These are phyloP conservation scores for Chalciporus sp. DNA, from an alignment of 1,284 basidiomycete species.

Conservation along the genomic window DNA sequence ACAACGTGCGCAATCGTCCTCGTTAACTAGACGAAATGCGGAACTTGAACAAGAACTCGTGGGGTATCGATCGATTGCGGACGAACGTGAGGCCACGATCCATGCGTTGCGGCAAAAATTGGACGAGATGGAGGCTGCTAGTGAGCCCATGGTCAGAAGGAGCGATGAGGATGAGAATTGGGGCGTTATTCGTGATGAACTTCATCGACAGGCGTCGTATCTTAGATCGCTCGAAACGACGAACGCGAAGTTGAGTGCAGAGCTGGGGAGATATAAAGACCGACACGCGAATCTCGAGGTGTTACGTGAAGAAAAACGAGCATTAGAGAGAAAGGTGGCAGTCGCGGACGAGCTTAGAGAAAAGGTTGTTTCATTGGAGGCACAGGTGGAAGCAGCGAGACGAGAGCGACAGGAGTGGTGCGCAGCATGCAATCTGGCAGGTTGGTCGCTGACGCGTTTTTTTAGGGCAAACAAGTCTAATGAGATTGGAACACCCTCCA, in stretches of 20 bases:
- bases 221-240: slow-evolving; percentile 63
- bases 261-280: slow-evolving; percentile 56
- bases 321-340: slow-evolving; percentile 58
- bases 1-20: slow-evolving; percentile 51
- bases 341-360: slow-evolving; percentile 59
- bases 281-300: slow-evolving; percentile 66
- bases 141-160: slow-evolving; percentile 24
- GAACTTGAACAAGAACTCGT: slow-evolving; percentile 49
- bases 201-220: slow-evolving; percentile 63
- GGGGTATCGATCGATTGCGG: slow-evolving; percentile 42
- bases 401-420: slow-evolving; percentile 59
- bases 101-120: slow-evolving; percentile 49
- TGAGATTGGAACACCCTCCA: slow-evolving; percentile 40
- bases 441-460: neutral
- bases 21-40: slow-evolving; percentile 45
- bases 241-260: slow-evolving; percentile 58
- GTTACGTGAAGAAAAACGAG: slow-evolving; percentile 72
- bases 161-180: slow-evolving; percentile 51
- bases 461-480: slow-evolving; percentile 43
- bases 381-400: slow-evolving; percentile 60
- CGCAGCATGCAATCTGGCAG: slow-evolving; percentile 14
- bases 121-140: slow-evolving; percentile 42
- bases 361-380: slow-evolving; percentile 58
- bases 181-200: slow-evolving; percentile 60
- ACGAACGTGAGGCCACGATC: slow-evolving; percentile 44